Base-by-base conservation (phyloP, 2,329 filamentous ascomycete species). In the Fusarium newnesense region DNA sequence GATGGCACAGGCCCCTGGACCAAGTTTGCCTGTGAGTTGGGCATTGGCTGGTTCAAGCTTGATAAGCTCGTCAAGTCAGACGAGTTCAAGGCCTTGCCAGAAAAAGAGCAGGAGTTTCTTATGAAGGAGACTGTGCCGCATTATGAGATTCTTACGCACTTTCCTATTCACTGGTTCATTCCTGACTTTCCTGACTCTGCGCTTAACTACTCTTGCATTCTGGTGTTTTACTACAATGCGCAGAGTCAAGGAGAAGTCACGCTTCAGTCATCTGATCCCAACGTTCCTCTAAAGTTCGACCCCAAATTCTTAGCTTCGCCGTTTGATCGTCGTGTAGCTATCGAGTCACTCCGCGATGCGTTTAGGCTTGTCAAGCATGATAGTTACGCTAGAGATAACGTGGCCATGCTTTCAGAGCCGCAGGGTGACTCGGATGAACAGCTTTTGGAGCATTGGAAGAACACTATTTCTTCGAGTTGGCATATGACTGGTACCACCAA, bases 401-500 rank as follows among this genome's bases (percentile, higher is more conserved):
- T 86, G 1, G 77, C 76, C 2, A 79, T 81, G 50, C 70, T 88
- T 26, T 77, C 81, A 3, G 85, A 79, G 4, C 87, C 89, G 0
- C 74, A 81, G 19, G 84, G 84, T 18, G 83, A 85, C 1, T 84
- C 83, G 0, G 88, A 90, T 34, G 87, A 88, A 57, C 88, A 90
- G 64, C 81, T 92, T 18, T 76, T 84, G 13, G 79, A 72, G 5
- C 81, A 84, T 72, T 89, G 84, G 84, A 81, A 79, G 59, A 78
- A 84, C 34, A 85, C 79, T 30, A 80, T 83, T 24, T 81, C 78
- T 36, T 87, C 84, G 5, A 87, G 81, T 63, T 90, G 84, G 86
- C 88, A 87, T 77, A 89, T 85, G 85, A 87, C 83, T 2, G 86
- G 87, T 0, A 91, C 89, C 0, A 84, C 83, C 11, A 86, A 86